phyloP scores from a whole-genome alignment of 2,329 filamentous ascomycete species.

The Cordyceps cateniannulata region DNA sequence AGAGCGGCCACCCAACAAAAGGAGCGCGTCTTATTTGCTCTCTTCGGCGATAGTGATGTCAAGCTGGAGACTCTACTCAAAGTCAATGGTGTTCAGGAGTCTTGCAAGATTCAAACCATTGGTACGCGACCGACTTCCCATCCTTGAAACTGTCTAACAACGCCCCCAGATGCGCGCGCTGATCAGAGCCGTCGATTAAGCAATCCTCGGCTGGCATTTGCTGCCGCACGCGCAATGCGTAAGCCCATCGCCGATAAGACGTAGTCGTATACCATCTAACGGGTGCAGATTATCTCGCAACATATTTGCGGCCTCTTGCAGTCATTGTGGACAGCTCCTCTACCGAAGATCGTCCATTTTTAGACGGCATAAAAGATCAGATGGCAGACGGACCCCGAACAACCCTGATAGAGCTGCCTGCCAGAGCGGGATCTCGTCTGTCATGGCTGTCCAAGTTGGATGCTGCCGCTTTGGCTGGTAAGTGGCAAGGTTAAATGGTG shows the following conservation, averaged over 20 bases:
- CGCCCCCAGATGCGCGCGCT: conserved; percentile 61
- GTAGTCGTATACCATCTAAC: conserved; percentile 17
- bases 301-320: conserved; percentile 70
- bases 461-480: conserved; percentile 60
- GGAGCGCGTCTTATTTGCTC: conserved; percentile 73
- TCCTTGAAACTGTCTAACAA: conserved; percentile 15
- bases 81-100: conserved; percentile 70
- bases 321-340: conserved; percentile 63
- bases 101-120: conserved; percentile 59
- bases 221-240: conserved; percentile 59
- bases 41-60: conserved; percentile 69
- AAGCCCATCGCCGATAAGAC: conserved; percentile 20
- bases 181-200: conserved; percentile 66
- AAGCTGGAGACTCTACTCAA: conserved; percentile 61
- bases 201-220: conserved; percentile 60
- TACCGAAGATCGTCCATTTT: conserved; percentile 64
- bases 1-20: conserved; percentile 64
- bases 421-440: conserved; percentile 53
- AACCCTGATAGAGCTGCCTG: conserved; percentile 71
- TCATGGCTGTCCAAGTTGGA: conserved; percentile 77
- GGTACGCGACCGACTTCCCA: conserved; percentile 27
- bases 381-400: conserved; percentile 39
- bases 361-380: conserved; percentile 51
- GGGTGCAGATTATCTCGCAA: conserved; percentile 56
- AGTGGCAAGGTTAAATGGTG: conserved; percentile 18